Evolutionary conservation across 148 eudicot genomes (phyloP).

Genomic region (Arbutus unedo): DNA sequence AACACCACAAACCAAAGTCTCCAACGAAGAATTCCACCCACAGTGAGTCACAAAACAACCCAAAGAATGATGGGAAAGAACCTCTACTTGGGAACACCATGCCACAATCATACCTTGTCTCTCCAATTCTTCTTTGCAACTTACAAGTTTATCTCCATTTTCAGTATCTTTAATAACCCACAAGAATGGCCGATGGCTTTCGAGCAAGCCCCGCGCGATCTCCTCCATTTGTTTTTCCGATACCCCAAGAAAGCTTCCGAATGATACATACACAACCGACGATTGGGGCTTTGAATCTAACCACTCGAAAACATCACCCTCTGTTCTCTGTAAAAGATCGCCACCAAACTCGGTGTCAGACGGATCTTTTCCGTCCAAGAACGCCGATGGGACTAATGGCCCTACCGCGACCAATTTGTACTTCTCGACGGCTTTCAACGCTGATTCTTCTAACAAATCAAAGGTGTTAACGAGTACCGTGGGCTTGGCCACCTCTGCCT

Average conservation of each 20-base stretch:
- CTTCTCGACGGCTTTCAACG: constrained; percentile 30
- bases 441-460: constrained; percentile 39
- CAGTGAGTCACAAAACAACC: constrained; percentile 38
- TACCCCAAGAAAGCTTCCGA: constrained; percentile 40
- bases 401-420: constrained; percentile 29
- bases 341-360: constrained; percentile 20
- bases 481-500: constrained; percentile 26
- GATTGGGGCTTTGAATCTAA: constrained; percentile 35
- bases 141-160: constrained; percentile 12
- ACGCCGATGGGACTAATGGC: constrained; percentile 34
- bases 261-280: constrained; percentile 50
- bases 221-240: constrained; percentile 29
- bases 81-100: constrained; percentile 40
- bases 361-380: constrained; percentile 30
- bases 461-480: constrained; percentile 50
- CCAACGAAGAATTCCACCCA: constrained; percentile 35
- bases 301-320: constrained; percentile 34
- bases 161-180: constrained; percentile 35
- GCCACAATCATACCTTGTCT: constrained; percentile 29
- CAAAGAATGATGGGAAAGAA: constrained; percentile 23
- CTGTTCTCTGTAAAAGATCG: constrained; percentile 21
- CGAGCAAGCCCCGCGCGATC: constrained; percentile 28
- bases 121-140: constrained; percentile 13
- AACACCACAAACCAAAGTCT: constrained; percentile 23
- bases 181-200: constrained; percentile 29